These are phyloP conservation scores for Ceratocystis alfenasii DNA, from an alignment of 2,329 filamentous ascomycete genomes.

Conservation along the genomic window DNA sequence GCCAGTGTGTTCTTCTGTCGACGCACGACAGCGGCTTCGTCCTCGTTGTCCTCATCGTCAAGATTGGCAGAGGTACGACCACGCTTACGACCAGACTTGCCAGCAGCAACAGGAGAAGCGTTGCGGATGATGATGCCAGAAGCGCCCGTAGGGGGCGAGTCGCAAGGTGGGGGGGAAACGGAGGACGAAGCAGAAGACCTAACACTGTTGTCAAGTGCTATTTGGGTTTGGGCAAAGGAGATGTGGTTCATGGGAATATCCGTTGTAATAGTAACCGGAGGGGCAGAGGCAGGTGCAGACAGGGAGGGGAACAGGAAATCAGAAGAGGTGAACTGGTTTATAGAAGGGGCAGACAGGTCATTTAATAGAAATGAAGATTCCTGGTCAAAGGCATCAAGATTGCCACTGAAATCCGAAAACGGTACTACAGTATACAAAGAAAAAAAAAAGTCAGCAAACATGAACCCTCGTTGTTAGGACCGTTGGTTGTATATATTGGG, in stretches of 20 bases:
- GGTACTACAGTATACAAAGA: background rate
- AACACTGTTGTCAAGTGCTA: background rate
- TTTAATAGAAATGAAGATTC: slow-evolving; percentile 9
- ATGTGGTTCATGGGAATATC: slow-evolving; percentile 14
- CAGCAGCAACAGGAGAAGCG: background rate
- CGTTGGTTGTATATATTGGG: background rate
- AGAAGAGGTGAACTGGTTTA: slow-evolving; percentile 13
- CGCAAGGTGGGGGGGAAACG: slow-evolving; percentile 6
- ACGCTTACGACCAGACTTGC: slow-evolving; percentile 7
- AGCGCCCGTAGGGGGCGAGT: background rate
- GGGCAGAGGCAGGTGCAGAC: slow-evolving; percentile 14
- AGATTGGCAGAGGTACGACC: slow-evolving; percentile 13
- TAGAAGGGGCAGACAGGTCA: slow-evolving; percentile 6
- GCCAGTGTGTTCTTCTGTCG: slow-evolving; percentile 58
- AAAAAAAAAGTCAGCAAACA: too few relatives aligned
- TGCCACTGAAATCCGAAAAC: slow-evolving; percentile 12
- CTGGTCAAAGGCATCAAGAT: slow-evolving; percentile 14
- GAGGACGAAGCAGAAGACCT: slow-evolving; percentile 5
- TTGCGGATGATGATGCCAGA: background rate
- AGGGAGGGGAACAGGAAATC: slow-evolving; percentile 13
- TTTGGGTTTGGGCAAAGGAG: slow-evolving; percentile 7
- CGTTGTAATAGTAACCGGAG: background rate
- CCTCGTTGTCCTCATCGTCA: slow-evolving; percentile 18
- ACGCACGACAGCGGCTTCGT: slow-evolving; percentile 17
- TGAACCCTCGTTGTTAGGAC: background rate